Percentiles rank a stretch among this genome's conserved stretches.
Conservation (phyloP, 306 rosid genomes). For the Fagus crenata region DNA sequence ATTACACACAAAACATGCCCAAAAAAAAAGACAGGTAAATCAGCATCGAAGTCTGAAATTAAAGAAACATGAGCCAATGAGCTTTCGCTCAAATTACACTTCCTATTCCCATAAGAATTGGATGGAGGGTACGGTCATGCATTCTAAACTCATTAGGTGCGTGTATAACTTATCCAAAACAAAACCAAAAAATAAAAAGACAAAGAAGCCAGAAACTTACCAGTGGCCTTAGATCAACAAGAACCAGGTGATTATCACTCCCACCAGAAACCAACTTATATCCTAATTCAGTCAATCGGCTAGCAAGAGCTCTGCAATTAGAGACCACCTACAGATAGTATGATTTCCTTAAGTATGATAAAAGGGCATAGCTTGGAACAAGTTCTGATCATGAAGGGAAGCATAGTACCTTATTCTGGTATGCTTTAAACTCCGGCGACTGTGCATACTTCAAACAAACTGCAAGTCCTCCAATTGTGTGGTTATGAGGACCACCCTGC, state of each 20-base stretch:
- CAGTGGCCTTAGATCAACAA: conserved; percentile 85
- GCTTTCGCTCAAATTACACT: neutral
- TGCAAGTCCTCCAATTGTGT: conserved; percentile 97
- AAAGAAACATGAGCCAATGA: too few species aligned
- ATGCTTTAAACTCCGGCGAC: conserved; percentile 69
- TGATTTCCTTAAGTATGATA: neutral
- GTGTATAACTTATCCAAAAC: neutral
- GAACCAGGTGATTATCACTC: conserved; percentile 89
- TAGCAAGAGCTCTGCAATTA: conserved; percentile 84
- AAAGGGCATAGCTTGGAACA: conserved; percentile 22
- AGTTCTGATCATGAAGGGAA: conserved; percentile 17
- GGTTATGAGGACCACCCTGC: conserved; percentile 99
- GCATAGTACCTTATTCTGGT: conserved; percentile 69
- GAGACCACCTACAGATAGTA: conserved; percentile 67
- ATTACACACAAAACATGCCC: too few species aligned
- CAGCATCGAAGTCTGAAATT: neutral
- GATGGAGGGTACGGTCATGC: neutral
- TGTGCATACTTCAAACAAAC: conserved; percentile 82
- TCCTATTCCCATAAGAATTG: neutral
- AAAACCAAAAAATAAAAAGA: neutral
- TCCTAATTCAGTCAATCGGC: conserved; percentile 58
- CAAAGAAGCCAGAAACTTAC: conserved; percentile 47
- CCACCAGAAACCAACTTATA: conserved; percentile 95
- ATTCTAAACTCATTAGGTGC: neutral
- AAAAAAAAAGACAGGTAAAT: too few species aligned